phyloP scores from a whole-genome alignment of 345 rosid genomes.

The Tarenaya hassleriana region DNA sequence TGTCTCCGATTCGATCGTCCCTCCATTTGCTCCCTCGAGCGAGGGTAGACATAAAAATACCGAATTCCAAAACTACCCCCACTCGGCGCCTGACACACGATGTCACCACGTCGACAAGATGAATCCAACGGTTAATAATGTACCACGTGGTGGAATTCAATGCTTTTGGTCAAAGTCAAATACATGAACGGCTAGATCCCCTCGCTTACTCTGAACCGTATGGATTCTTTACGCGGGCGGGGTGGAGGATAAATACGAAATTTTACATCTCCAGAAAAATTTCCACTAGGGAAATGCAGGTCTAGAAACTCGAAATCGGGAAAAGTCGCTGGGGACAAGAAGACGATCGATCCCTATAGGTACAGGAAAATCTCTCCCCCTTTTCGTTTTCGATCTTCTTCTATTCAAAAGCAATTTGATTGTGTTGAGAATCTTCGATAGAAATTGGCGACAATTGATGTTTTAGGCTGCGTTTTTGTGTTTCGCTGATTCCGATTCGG shows the following conservation, averaged over 20 bases:
- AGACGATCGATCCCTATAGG: conserved; percentile 28
- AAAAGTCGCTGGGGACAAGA: conserved; percentile 16
- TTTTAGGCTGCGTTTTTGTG: not conserved
- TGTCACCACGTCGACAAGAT: not conserved
- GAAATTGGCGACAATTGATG: not conserved
- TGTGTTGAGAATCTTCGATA: not conserved
- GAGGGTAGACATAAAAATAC: not conserved
- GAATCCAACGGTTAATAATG: not conserved
- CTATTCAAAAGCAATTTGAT: not conserved
- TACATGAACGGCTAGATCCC: too few species aligned
- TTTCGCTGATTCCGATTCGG: not conserved
- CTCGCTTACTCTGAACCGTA: too few species aligned
- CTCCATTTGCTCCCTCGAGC: too few species aligned
- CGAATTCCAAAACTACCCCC: conserved; percentile 28
- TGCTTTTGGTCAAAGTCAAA: too few species aligned
- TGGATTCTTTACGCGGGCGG: too few species aligned
- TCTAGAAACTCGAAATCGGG: conserved; percentile 17
- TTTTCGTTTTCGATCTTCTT: not conserved
- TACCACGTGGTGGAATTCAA: too few species aligned
- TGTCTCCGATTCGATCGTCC: conserved; percentile 24
- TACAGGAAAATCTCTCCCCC: not conserved
- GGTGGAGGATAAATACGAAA: conserved; percentile 4
- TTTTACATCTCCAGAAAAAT: not conserved
- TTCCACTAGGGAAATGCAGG: not conserved
- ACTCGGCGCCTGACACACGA: conserved; percentile 1